Base-by-base conservation (phyloP, 2,329 filamentous ascomycete genomes). In the Aspergillus sp. region DNA sequence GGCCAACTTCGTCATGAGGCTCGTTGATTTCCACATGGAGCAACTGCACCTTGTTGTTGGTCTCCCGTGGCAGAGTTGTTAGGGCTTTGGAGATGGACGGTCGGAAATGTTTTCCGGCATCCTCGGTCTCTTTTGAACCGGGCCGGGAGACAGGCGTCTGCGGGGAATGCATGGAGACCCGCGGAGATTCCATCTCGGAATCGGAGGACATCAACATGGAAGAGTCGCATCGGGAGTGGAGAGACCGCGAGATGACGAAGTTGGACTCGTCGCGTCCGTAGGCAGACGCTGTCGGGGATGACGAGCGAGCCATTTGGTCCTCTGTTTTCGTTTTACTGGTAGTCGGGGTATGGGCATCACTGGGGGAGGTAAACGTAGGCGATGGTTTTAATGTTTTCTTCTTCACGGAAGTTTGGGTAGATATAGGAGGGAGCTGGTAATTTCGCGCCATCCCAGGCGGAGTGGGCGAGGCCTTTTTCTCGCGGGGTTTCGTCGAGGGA, bases 1-100 rank as follows among this genome's bases (percentile, higher is more conserved):
- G 55, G 14, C 61, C 69, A 22, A 74, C 61, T 45, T 73, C 70
- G 45, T 72, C 69, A 53, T 67, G 60, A 20, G 56, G 22, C 7
- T 76, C 73, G 53, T 72, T 75, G 56, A 77, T 71, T 65, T 77
- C 74, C 53, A 77, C 42, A 22, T 75, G 75, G 16, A 76, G 55
- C 42, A 75, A 60, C 31, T 76, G 70, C 42, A 77, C 61, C 16
- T 73, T 70, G 36, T 56, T 75, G 42, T 11, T 76, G 45, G 67
- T 65, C 50, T 70, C 67, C n/a, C 67, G 67, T 3, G 72, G 66
- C 18, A 74, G 26, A 16, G 70, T 71, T 31, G 73, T 71, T n/a
- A 76, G 64, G 26, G 71, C 65, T 54, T 74, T 73, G 16, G 71
- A 69, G 58, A 74, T 70, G 24, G 67, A 61, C 16, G 71, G 67